These are phyloP conservation scores for Zoysia pacifica DNA, from an alignment of 176 grass and related monocot species.

Conservation along the genomic window DNA sequence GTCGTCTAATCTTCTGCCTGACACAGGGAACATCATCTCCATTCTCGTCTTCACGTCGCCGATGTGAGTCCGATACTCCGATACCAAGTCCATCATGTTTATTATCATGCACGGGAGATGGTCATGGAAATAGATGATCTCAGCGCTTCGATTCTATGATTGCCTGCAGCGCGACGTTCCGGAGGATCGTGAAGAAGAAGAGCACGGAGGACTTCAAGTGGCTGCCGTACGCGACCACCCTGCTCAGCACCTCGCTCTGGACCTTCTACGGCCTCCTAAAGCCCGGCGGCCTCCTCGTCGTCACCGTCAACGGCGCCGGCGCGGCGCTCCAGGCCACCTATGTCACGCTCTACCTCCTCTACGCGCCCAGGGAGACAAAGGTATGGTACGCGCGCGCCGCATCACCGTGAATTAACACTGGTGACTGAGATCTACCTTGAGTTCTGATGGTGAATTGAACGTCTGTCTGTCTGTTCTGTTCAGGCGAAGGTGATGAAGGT, in stretches of 20 bases:
- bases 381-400: neutral
- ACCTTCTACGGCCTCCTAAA: conserved; percentile 75
- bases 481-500: conserved; percentile 62
- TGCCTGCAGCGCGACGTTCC: conserved; percentile 54
- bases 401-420: too few species aligned
- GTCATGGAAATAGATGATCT: too few species aligned
- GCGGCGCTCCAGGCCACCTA: conserved; percentile 55
- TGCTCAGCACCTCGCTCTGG: conserved; percentile 76
- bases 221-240: conserved; percentile 72
- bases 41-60: conserved; percentile 80
- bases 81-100: too few species aligned
- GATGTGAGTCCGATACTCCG: conserved; percentile 48
- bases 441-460: neutral
- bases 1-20: neutral
- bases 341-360: conserved; percentile 61
- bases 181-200: conserved; percentile 61
- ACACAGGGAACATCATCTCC: conserved; percentile 85
- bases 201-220: conserved; percentile 74
- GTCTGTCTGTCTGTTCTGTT: neutral
- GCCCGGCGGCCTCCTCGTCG: conserved; percentile 66
- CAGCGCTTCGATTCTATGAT: too few species aligned
- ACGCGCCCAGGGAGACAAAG: conserved; percentile 58
- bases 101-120: too few species aligned
- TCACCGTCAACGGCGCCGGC: conserved; percentile 77
- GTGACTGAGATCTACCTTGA: neutral